A percentile compares a stretch with the other conserved stretches of the same genome.
Evolutionary conservation across 2,329 filamentous ascomycete species (phyloP).

Genomic region (Clonostachys chloroleuca): DNA sequence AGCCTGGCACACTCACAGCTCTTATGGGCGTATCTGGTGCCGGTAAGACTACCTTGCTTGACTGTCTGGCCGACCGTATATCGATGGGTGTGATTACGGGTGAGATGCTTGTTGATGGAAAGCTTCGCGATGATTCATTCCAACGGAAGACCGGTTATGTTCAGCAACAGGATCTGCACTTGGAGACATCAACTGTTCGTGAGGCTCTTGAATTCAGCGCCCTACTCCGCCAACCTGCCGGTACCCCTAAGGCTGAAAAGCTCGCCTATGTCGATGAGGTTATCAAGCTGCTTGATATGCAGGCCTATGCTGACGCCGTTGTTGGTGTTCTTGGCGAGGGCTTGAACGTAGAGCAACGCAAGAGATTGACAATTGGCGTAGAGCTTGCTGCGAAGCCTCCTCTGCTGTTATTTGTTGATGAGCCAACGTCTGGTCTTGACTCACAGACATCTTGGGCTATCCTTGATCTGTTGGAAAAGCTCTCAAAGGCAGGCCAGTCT

Average conservation of each 20-base stretch:
- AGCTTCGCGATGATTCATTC: slow-evolving; percentile 69
- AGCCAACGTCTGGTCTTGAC: slow-evolving; percentile 55
- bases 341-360: slow-evolving; percentile 55
- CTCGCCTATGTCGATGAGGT: slow-evolving; percentile 65
- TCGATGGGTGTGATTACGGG: slow-evolving; percentile 82
- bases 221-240: slow-evolving; percentile 71
- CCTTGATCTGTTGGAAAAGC: slow-evolving; percentile 50
- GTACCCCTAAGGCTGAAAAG: slow-evolving; percentile 66
- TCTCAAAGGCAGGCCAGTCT: slow-evolving; percentile 44
- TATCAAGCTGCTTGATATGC: slow-evolving; percentile 58
- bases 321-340: slow-evolving; percentile 55
- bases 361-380: slow-evolving; percentile 54
- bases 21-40: slow-evolving; percentile 73
- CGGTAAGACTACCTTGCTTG: slow-evolving; percentile 84
- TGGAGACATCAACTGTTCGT: slow-evolving; percentile 74
- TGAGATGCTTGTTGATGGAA: slow-evolving; percentile 63
- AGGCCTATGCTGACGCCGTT: slow-evolving; percentile 57
- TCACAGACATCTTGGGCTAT: slow-evolving; percentile 57
- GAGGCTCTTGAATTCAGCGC: slow-evolving; percentile 82
- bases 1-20: slow-evolving; percentile 68
- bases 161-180: slow-evolving; percentile 82
- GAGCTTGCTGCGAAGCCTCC: slow-evolving; percentile 48
- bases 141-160: slow-evolving; percentile 86
- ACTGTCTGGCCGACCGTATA: slow-evolving; percentile 77
- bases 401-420: slow-evolving; percentile 53